Evolutionary conservation across 2,329 filamentous ascomycete genomes (phyloP).

Genomic region (Aspergillus fructus): DNA sequence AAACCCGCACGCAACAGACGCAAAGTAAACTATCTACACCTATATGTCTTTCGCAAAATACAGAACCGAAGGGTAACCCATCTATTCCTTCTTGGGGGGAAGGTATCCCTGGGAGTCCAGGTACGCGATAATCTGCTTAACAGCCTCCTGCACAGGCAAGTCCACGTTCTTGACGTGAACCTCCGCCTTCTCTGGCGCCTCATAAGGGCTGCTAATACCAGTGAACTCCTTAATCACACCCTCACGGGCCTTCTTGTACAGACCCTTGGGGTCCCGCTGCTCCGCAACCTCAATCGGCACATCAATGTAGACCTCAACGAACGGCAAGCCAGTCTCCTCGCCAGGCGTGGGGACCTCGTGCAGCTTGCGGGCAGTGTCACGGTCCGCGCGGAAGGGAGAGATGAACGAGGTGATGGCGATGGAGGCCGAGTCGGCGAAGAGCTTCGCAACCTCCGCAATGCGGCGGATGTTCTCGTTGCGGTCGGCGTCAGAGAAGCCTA

Average conservation of each 20-base stretch:
- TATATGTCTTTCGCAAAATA: background rate
- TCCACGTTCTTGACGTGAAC: constrained; percentile 82
- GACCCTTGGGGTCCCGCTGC: constrained; percentile 91
- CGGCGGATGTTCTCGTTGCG: constrained; percentile 97
- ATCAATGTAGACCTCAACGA: constrained; percentile 93
- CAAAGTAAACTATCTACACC: background rate
- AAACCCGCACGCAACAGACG: background rate
- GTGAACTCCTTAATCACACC: constrained; percentile 98
- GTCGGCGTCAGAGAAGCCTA: constrained; percentile 90
- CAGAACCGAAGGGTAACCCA: background rate
- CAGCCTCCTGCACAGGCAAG: constrained; percentile 83
- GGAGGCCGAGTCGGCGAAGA: constrained; percentile 87
- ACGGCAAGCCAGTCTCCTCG: constrained; percentile 69
- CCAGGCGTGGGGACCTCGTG: constrained; percentile 63
- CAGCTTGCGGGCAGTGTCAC: constrained; percentile 75
- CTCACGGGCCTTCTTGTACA: constrained; percentile 94
- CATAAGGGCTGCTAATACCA: constrained; percentile 91
- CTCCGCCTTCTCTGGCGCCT: constrained; percentile 81
- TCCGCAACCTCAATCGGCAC: constrained; percentile 89
- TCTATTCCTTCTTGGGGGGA: constrained; percentile 37
- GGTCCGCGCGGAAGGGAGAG: constrained; percentile 86
- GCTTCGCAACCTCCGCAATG: constrained; percentile 93
- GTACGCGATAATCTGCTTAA: constrained; percentile 79
- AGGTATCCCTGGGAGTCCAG: constrained; percentile 68
- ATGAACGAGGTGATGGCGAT: constrained; percentile 96